Percentiles rank a stretch among this genome's conserved stretches.
These are phyloP conservation scores for Lactarius hatsudake DNA, from an alignment of 768 basidiomycete species.

Conservation along the genomic window DNA sequence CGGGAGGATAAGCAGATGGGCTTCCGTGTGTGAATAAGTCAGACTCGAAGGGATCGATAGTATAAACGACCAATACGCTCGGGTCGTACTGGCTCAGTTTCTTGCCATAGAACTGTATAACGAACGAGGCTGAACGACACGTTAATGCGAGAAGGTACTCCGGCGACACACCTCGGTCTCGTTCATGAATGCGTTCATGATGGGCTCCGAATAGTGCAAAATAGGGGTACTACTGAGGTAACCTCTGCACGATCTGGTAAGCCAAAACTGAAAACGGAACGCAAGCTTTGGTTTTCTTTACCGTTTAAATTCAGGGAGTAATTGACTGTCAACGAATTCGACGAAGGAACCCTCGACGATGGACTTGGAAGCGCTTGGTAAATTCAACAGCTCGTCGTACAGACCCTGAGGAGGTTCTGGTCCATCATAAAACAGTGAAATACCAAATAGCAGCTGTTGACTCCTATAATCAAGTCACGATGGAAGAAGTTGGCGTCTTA, in stretches of 20 bases:
- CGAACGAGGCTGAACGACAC: not conserved
- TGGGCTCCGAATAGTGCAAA: constrained; percentile 1
- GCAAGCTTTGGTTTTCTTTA: not conserved
- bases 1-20: constrained; percentile 9
- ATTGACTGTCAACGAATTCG: constrained; percentile 3
- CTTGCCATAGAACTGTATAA: constrained; percentile 6
- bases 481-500: not conserved
- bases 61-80: constrained; percentile 4
- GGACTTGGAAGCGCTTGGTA: not conserved
- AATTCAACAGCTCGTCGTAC: constrained; percentile 12
- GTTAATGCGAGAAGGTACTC: not conserved
- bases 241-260: not conserved
- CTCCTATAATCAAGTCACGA: too few relatives aligned
- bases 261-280: not conserved
- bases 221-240: constrained; percentile 1
- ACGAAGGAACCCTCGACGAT: not conserved
- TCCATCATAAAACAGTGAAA: constrained; percentile 15
- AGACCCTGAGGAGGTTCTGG: constrained; percentile 9
- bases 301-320: not conserved
- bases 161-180: constrained; percentile 10
- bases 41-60: constrained; percentile 3
- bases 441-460: not conserved
- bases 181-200: constrained; percentile 8
- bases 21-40: constrained; percentile 11
- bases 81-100: not conserved